phyloP scores from a whole-genome alignment of 495 filamentous ascomycete species.

The Rostrohypoxylon terebratum region DNA sequence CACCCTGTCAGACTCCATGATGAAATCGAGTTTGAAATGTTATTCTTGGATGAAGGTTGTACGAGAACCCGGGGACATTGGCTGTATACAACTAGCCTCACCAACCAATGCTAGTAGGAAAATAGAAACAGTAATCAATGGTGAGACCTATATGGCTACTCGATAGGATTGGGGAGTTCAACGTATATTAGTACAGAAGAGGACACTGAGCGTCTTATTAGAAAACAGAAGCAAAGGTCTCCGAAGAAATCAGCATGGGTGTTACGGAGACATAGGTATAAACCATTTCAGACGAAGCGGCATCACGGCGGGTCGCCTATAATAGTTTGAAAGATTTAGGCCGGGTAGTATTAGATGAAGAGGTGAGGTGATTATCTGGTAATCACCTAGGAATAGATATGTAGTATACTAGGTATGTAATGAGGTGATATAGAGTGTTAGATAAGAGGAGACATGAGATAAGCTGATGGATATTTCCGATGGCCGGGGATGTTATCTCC shows the following conservation, averaged over 20 bases:
- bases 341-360: background rate
- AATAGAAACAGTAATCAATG: background rate
- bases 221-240: no score
- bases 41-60: background rate
- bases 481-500: constrained; percentile 17
- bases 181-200: background rate
- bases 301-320: background rate
- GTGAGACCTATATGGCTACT: background rate
- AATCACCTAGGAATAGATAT: background rate
- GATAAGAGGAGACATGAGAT: constrained; percentile 18
- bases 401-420: background rate
- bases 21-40: background rate
- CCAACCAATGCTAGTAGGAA: background rate
- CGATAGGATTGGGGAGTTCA: background rate
- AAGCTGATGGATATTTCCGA: constrained; percentile 23
- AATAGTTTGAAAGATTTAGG: no score
- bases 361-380: constrained; percentile 9
- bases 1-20: constrained; percentile 13
- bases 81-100: background rate
- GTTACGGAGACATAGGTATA: no score
- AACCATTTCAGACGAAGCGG: background rate
- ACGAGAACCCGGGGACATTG: background rate
- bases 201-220: background rate
- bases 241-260: no score
- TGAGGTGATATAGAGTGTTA: constrained; percentile 12